Percentiles rank a stretch among this genome's conserved stretches.
Evolutionary conservation across 2,329 filamentous ascomycete species (phyloP).

Genomic region (Neobulgaria alba): DNA sequence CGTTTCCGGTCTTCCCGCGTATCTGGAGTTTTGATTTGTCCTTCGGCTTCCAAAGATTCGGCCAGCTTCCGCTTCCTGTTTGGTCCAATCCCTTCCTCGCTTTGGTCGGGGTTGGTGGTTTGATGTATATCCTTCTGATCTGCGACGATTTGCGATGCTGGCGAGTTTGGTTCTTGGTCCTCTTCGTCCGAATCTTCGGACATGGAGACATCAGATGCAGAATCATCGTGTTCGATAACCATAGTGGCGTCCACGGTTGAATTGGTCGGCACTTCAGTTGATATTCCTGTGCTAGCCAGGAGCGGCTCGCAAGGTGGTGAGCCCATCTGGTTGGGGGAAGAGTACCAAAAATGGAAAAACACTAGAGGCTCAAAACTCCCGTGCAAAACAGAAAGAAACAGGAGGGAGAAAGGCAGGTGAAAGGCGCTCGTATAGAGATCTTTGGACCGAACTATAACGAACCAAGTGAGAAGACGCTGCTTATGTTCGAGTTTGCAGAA

Average conservation of each 20-base stretch:
- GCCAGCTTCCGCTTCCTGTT: constrained; percentile 24
- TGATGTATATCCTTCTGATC: constrained; percentile 4
- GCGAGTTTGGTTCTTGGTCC: constrained; percentile 2
- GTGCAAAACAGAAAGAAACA: constrained; percentile 19
- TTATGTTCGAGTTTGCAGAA: constrained; percentile 12
- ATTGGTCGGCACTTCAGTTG: constrained; percentile 18
- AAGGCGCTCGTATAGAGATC: constrained; percentile 19
- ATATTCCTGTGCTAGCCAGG: constrained; percentile 24
- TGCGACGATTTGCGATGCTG: neutral
- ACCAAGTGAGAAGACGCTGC: constrained; percentile 14
- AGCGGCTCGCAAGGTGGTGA: constrained; percentile 18
- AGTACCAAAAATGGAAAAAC: neutral
- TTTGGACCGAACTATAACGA: constrained; percentile 20
- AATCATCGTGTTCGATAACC: constrained; percentile 21
- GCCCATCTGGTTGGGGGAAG: constrained; percentile 17
- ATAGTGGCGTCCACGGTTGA: constrained; percentile 14
- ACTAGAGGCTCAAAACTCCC: neutral
- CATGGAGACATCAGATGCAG: constrained; percentile 31
- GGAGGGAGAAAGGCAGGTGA: constrained; percentile 17
- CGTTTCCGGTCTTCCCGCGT: constrained; percentile 21
- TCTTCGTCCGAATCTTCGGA: constrained; percentile 28
- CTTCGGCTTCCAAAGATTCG: constrained; percentile 11
- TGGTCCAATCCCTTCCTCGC: constrained; percentile 3
- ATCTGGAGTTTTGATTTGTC: constrained; percentile 11
- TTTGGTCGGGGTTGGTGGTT: constrained; percentile 2